Evolutionary conservation across 1,284 basidiomycete genomes (phyloP).

Genomic region (Irpex sp.): DNA sequence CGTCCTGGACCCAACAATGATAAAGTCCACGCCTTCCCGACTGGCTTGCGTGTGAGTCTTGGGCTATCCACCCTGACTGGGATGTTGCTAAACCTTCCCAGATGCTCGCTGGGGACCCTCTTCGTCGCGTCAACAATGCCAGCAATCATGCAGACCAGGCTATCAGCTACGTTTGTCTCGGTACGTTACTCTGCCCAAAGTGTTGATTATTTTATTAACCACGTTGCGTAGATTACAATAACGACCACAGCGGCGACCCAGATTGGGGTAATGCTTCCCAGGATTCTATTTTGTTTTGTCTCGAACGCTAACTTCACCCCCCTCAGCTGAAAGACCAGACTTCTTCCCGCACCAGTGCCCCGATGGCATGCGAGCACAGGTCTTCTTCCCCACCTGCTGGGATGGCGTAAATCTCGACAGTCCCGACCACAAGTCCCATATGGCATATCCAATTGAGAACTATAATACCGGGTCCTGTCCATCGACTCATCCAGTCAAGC

Average conservation of each 20-base stretch:
- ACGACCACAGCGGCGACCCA: constrained; percentile 11
- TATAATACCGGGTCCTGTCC: constrained; percentile 13
- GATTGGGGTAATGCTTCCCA: constrained; percentile 6
- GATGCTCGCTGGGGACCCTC: constrained; percentile 13
- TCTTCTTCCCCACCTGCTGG: constrained; percentile 31
- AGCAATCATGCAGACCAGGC: constrained; percentile 12
- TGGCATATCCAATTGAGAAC: constrained; percentile 19
- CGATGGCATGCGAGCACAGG: constrained; percentile 12
- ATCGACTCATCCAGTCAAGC: constrained; percentile 11
- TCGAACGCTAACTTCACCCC: not conserved
- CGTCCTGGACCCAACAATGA: constrained; percentile 9
- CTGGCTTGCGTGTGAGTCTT: constrained; percentile 9
- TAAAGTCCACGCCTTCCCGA: constrained; percentile 9
- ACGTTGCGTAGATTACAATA: not conserved
- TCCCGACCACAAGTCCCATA: constrained; percentile 45
- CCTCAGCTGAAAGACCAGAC: constrained; percentile 9
- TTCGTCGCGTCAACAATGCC: constrained; percentile 9
- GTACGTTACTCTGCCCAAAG: not conserved
- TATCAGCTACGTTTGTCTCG: constrained; percentile 11
- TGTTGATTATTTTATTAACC: not conserved
- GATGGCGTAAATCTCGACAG: constrained; percentile 38
- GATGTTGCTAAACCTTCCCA: not conserved
- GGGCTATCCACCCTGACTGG: not conserved
- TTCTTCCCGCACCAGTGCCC: constrained; percentile 16
- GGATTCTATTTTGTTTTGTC: not conserved